Percentiles rank a stretch among this genome's conserved stretches.
phyloP scores from a whole-genome alignment of 2,329 filamentous ascomycete genomes.

The Diaporthe humulicola region DNA sequence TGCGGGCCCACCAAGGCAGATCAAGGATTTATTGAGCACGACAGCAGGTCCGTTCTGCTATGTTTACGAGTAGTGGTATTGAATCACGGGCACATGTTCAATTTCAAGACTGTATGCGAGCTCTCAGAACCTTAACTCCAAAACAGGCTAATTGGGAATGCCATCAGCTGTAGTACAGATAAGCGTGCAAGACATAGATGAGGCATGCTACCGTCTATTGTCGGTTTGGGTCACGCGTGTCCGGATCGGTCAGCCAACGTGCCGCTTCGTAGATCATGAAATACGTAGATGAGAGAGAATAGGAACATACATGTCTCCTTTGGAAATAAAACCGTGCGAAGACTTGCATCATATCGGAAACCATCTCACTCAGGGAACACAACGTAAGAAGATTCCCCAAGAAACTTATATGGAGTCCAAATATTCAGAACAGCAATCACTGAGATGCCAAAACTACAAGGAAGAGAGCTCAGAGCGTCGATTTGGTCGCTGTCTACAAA shows the following conservation, averaged over 20 bases:
- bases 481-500: neutral
- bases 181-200: neutral
- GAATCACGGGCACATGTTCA: neutral
- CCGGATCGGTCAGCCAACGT: too few species aligned
- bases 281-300: too few species aligned
- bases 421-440: neutral
- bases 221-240: too few species aligned
- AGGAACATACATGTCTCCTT: neutral
- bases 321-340: neutral
- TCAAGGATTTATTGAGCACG: slow-evolving; percentile 37
- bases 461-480: neutral
- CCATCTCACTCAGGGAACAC: neutral
- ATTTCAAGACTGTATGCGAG: neutral
- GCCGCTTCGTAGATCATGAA: too few species aligned
- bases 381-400: neutral
- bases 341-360: neutral
- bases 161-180: neutral
- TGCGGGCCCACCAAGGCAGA: slow-evolving; percentile 5
- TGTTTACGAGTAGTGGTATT: slow-evolving; percentile 30
- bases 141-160: neutral
- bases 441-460: neutral
- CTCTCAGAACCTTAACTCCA: neutral
- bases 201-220: neutral
- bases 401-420: neutral
- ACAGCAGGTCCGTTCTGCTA: slow-evolving; percentile 38